Conservation (phyloP, 495 filamentous ascomycete species). For the Penicillium coprophilum region DNA sequence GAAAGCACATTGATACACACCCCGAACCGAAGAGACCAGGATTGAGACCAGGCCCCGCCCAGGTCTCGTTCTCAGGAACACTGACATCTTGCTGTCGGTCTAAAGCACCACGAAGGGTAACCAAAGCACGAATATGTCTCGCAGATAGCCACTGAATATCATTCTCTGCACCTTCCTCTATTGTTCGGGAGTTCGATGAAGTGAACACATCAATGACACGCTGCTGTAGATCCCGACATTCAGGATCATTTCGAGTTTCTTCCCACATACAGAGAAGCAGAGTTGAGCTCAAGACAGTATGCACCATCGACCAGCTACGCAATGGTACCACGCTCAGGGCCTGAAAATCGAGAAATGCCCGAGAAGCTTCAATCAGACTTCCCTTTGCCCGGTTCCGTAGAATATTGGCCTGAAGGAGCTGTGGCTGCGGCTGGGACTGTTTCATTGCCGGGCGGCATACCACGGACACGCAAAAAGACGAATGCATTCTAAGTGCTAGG, state of each 20-base stretch:
- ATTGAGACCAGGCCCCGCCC: too few relatives aligned
- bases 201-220: slow-evolving; percentile 38
- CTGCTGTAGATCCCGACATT: slow-evolving; percentile 37
- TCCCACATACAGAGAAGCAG: slow-evolving; percentile 42
- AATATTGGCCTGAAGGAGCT: slow-evolving; percentile 13
- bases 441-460: slow-evolving; percentile 39
- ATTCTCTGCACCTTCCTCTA: slow-evolving; percentile 16
- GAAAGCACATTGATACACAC: too few relatives aligned
- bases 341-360: slow-evolving; percentile 37
- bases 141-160: slow-evolving; percentile 37
- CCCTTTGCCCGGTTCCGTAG: slow-evolving; percentile 29
- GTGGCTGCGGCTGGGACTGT: slow-evolving; percentile 8
- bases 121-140: slow-evolving; percentile 36
- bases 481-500: slow-evolving; percentile 38
- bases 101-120: slow-evolving; percentile 29
- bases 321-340: slow-evolving; percentile 35
- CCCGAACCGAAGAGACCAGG: too few relatives aligned
- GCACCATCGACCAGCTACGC: slow-evolving; percentile 42
- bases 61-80: slow-evolving; percentile 8
- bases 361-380: slow-evolving; percentile 35
- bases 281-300: slow-evolving; percentile 39
- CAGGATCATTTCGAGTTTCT: slow-evolving; percentile 36
- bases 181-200: slow-evolving; percentile 18
- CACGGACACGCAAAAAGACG: slow-evolving; percentile 33
- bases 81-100: slow-evolving; percentile 18